These are phyloP conservation scores for Podospora anserina DNA, from an alignment of 495 filamentous ascomycete species.

Conservation along the genomic window DNA sequence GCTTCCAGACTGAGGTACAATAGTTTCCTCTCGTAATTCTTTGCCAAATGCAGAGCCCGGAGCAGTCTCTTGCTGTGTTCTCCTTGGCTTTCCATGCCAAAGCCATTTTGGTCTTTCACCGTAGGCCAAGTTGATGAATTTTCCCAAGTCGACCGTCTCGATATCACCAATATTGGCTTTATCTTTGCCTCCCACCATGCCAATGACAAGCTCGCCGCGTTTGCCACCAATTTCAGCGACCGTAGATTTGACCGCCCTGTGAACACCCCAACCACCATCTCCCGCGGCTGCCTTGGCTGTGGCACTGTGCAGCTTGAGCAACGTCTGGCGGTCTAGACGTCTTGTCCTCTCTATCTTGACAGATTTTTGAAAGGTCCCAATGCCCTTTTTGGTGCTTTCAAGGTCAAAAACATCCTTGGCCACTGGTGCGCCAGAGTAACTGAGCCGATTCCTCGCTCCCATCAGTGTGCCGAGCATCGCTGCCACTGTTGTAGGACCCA, in stretches of 20 bases:
- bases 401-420: slow-evolving; percentile 92
- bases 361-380: slow-evolving; percentile 83
- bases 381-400: slow-evolving; percentile 72
- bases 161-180: slow-evolving; percentile 88
- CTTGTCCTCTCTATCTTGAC: slow-evolving; percentile 76
- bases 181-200: slow-evolving; percentile 83
- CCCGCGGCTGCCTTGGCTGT: slow-evolving; percentile 86
- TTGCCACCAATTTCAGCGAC: slow-evolving; percentile 94
- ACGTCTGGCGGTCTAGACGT: slow-evolving; percentile 75
- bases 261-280: slow-evolving; percentile 67
- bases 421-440: slow-evolving; percentile 74
- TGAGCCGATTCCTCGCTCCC: slow-evolving; percentile 84
- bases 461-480: slow-evolving; percentile 83
- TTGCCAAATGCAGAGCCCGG: slow-evolving; percentile 61
- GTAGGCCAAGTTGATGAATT: slow-evolving; percentile 68
- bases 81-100: slow-evolving; percentile 81
- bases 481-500: slow-evolving; percentile 89
- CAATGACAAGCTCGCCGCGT: slow-evolving; percentile 88
- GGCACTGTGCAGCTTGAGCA: slow-evolving; percentile 71
- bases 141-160: slow-evolving; percentile 85
- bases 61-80: slow-evolving; percentile 46
- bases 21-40: slow-evolving; percentile 42
- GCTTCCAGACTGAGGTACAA: slow-evolving; percentile 39
- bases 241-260: slow-evolving; percentile 90
- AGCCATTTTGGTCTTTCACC: slow-evolving; percentile 88